These are phyloP conservation scores for Pseudocercospora fuligena DNA, from an alignment of 2,329 filamentous ascomycete species.

Conservation along the genomic window DNA sequence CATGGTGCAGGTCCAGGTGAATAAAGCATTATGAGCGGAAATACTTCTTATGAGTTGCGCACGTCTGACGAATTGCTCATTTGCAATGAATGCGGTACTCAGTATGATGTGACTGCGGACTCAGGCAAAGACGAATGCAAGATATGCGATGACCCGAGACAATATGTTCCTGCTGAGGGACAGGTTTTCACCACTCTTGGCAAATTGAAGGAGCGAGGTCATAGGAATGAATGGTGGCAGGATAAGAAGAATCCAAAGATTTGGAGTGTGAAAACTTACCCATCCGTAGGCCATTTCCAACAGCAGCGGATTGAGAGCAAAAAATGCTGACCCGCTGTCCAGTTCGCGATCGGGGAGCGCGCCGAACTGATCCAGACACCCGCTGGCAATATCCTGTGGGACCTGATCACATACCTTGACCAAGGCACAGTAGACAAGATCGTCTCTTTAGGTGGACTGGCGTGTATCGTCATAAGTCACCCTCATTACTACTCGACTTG, in stretches of 20 bases:
- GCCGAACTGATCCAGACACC: conserved; percentile 69
- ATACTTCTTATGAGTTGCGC: neutral
- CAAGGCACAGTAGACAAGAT: conserved; percentile 58
- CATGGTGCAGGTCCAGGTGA: neutral
- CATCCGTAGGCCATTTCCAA: conserved; percentile 34
- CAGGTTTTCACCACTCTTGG: conserved; percentile 69
- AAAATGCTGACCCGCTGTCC: neutral
- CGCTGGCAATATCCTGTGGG: conserved; percentile 75
- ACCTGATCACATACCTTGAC: conserved; percentile 72
- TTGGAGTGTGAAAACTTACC: conserved; percentile 51
- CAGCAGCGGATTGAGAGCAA: neutral
- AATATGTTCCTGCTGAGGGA: conserved; percentile 67
- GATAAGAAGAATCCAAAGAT: conserved; percentile 51
- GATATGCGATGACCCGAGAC: conserved; percentile 71
- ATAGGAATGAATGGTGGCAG: conserved; percentile 61
- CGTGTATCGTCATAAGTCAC: conserved; percentile 62
- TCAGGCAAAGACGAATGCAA: conserved; percentile 60
- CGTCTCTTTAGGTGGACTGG: conserved; percentile 2
- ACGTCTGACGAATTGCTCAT: conserved; percentile 53
- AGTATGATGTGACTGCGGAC: conserved; percentile 61
- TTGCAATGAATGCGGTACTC: conserved; percentile 71
- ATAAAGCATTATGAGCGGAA: neutral
- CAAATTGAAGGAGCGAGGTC: conserved; percentile 35
- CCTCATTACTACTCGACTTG: conserved; percentile 81
- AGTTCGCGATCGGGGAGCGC: conserved; percentile 72